Evolutionary conservation across 2,329 filamentous ascomycete genomes (phyloP).

Genomic region (Paradendryphiella salina): DNA sequence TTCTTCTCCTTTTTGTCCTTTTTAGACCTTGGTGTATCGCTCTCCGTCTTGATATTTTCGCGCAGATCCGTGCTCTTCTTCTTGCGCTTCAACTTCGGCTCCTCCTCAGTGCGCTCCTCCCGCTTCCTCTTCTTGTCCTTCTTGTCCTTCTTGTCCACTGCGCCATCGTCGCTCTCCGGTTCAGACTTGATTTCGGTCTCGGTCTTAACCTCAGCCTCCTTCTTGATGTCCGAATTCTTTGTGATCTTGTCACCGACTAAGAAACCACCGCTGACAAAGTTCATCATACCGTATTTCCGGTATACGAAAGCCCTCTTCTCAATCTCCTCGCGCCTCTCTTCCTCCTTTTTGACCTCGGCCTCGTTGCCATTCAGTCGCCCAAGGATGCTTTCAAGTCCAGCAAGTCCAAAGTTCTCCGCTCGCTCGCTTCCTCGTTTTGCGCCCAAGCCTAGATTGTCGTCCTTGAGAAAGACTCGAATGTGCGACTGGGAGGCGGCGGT

Average conservation of each 20-base stretch:
- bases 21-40: conserved; percentile 26
- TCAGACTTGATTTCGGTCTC: conserved; percentile 50
- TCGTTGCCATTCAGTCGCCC: conserved; percentile 90
- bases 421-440: conserved; percentile 72
- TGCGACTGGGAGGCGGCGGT: conserved; percentile 81
- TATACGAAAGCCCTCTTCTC: conserved; percentile 75
- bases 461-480: conserved; percentile 82
- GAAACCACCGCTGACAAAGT: conserved; percentile 85
- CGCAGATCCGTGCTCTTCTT: conserved; percentile 45
- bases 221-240: conserved; percentile 51
- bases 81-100: conserved; percentile 43
- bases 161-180: conserved; percentile 40
- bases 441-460: conserved; percentile 88
- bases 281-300: conserved; percentile 75
- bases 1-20: conserved; percentile 41
- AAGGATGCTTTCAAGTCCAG: conserved; percentile 82
- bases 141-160: conserved; percentile 32
- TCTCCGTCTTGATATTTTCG: conserved; percentile 32
- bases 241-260: conserved; percentile 63
- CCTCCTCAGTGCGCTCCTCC: conserved; percentile 38
- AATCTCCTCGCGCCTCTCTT: conserved; percentile 67
- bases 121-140: conserved; percentile 44
- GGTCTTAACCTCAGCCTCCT: conserved; percentile 29
- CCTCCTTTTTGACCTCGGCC: conserved; percentile 70
- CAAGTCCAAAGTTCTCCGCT: conserved; percentile 77